phyloP scores from a whole-genome alignment of 1,284 basidiomycete genomes.

The Ceratobasidium theobromae region DNA sequence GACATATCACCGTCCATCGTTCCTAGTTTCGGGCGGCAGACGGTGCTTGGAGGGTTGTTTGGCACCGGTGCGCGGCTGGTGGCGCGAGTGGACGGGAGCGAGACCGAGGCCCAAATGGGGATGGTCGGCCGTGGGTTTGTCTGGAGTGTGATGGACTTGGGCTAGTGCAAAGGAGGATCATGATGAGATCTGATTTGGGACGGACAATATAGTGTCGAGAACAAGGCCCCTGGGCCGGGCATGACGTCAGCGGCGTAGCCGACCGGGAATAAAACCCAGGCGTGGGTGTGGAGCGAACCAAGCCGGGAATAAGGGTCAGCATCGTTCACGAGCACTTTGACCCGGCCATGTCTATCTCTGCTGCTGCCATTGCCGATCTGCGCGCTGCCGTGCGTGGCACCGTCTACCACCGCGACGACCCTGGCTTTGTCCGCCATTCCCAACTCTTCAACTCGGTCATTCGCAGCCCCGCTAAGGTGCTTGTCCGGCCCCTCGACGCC shows the following conservation, averaged over 20 bases:
- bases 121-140: too few species aligned
- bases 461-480: constrained; percentile 55
- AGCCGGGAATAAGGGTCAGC: constrained; percentile 29
- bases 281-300: background rate
- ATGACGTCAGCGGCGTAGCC: background rate
- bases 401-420: constrained; percentile 49
- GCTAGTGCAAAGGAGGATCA: too few species aligned
- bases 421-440: constrained; percentile 60
- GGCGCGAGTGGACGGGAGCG: too few species aligned
- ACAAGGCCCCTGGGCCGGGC: too few species aligned
- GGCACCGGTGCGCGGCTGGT: too few species aligned
- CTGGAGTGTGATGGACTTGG: too few species aligned
- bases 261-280: background rate
- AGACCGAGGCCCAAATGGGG: too few species aligned
- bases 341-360: background rate
- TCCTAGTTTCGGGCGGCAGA: too few species aligned
- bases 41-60: too few species aligned
- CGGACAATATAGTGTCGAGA: too few species aligned
- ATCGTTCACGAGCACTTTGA: constrained; percentile 28
- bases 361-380: background rate
- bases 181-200: too few species aligned
- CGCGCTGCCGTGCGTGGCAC: constrained; percentile 46
- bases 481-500: constrained; percentile 70
- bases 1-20: too few species aligned
- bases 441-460: constrained; percentile 80